Percentiles rank a stretch among this genome's conserved stretches.
Conservation (phyloP, 1,284 basidiomycete species). For the Tilletia horrida region DNA sequence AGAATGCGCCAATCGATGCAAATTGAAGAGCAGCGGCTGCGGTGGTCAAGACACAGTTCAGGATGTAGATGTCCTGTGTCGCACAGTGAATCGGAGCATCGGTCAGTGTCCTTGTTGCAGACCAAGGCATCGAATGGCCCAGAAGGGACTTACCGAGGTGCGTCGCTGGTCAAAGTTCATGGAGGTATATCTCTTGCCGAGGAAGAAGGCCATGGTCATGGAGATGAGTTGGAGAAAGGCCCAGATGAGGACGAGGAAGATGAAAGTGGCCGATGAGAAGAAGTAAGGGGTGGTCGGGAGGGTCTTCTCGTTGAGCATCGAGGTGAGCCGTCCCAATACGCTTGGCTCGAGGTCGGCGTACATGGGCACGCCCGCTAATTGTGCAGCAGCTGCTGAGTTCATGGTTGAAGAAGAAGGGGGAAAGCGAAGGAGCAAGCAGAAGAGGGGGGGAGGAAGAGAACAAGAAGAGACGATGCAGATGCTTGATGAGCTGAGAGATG, state of each 20-base stretch:
- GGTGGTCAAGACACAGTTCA: conserved; percentile 14
- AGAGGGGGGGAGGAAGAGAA: no score
- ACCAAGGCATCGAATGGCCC: no score
- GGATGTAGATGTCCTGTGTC: conserved; percentile 3
- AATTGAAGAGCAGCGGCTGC: neutral
- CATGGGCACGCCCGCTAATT: neutral
- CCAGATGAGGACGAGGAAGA: conserved; percentile 16
- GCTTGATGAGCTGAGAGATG: no score
- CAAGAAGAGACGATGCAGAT: no score
- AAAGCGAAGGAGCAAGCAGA: no score
- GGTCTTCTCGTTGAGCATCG: conserved; percentile 13
- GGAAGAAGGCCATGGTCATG: neutral
- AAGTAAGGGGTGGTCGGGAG: conserved; percentile 13
- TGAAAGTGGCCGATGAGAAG: conserved; percentile 13
- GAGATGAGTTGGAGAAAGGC: conserved; percentile 10
- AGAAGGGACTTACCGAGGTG: neutral
- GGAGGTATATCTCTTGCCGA: conserved; percentile 5
- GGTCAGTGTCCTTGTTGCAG: no score
- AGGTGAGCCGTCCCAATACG: neutral
- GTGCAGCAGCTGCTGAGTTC: neutral
- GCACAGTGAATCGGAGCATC: no score
- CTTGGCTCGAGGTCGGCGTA: neutral
- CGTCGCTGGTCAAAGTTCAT: conserved; percentile 16
- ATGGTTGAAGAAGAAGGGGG: neutral
- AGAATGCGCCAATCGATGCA: conserved; percentile 1